A percentile compares a stretch with the other conserved stretches of the same genome.
Evolutionary conservation across 2,329 filamentous ascomycete genomes (phyloP).

Genomic region (Aspergillus puulaauensis): DNA sequence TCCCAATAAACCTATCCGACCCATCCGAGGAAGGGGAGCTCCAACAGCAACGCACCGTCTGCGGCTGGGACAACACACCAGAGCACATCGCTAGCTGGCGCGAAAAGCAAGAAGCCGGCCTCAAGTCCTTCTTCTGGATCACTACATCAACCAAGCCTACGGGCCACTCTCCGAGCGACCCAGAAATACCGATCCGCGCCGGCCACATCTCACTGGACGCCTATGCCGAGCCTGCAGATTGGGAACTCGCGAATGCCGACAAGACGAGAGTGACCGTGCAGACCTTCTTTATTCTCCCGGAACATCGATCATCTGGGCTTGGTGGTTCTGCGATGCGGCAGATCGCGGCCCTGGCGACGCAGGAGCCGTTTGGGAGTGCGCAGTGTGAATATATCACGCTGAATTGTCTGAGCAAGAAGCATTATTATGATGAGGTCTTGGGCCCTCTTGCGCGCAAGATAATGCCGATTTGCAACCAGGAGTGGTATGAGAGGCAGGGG

Average conservation of each 20-base stretch:
- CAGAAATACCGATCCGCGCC: constrained; percentile 8
- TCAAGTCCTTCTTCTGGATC: constrained; percentile 23
- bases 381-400: constrained; percentile 16
- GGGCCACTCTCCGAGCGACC: not conserved
- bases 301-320: constrained; percentile 19
- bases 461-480: constrained; percentile 8
- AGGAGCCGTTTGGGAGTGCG: constrained; percentile 20
- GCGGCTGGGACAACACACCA: constrained; percentile 18
- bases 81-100: constrained; percentile 11
- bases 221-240: constrained; percentile 14
- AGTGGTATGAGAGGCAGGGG: constrained; percentile 28
- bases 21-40: constrained; percentile 13
- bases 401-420: constrained; percentile 21
- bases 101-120: constrained; percentile 7
- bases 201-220: constrained; percentile 32
- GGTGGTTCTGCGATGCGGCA: constrained; percentile 20
- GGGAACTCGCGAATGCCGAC: constrained; percentile 14
- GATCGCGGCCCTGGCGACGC: constrained; percentile 19
- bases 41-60: constrained; percentile 14
- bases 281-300: constrained; percentile 26
- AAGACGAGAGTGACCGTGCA: constrained; percentile 21
- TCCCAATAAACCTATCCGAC: constrained; percentile 19
- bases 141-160: not conserved
- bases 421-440: constrained; percentile 20
- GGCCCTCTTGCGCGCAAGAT: constrained; percentile 13